These are phyloP conservation scores for Penicillium sp. DNA, from an alignment of 2,329 filamentous ascomycete genomes.

Conservation along the genomic window DNA sequence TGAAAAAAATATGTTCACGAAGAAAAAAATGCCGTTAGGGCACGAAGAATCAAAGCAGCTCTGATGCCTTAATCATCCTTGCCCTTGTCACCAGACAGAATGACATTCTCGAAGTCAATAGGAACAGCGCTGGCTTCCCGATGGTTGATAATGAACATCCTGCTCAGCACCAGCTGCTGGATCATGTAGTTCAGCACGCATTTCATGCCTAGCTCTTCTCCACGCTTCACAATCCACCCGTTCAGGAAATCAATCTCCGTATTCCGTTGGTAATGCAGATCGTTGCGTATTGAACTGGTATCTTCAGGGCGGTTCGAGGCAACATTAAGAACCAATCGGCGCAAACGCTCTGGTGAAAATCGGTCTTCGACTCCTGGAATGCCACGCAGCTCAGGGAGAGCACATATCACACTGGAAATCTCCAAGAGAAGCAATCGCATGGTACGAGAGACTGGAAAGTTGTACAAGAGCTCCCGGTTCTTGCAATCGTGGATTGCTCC, in stretches of 20 bases:
- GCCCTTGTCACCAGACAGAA: slow-evolving; percentile 15
- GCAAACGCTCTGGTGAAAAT: slow-evolving; percentile 66
- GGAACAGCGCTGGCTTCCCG: slow-evolving; percentile 43
- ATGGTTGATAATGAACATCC: slow-evolving; percentile 56
- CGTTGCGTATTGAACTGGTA: slow-evolving; percentile 70
- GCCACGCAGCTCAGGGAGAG: slow-evolving; percentile 73
- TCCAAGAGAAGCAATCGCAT: slow-evolving; percentile 77
- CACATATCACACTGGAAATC: slow-evolving; percentile 71
- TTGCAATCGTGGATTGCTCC: slow-evolving; percentile 78
- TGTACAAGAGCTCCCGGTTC: slow-evolving; percentile 74
- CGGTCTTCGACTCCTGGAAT: slow-evolving; percentile 66
- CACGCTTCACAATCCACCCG: slow-evolving; percentile 81
- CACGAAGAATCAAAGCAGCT: background rate
- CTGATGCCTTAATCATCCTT: slow-evolving; percentile 7
- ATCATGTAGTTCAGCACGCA: slow-evolving; percentile 76
- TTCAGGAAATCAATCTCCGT: slow-evolving; percentile 87
- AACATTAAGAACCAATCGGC: slow-evolving; percentile 63
- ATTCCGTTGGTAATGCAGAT: slow-evolving; percentile 63
- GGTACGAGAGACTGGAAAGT: slow-evolving; percentile 67
- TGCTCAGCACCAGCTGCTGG: slow-evolving; percentile 74
- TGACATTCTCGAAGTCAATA: slow-evolving; percentile 28
- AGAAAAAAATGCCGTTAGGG: background rate
- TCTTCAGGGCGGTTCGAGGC: slow-evolving; percentile 62
- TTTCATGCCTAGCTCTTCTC: slow-evolving; percentile 73
- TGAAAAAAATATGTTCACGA: background rate